These are phyloP conservation scores for Trichoderma endophyticum DNA, from an alignment of 2,329 filamentous ascomycete species.

Conservation along the genomic window DNA sequence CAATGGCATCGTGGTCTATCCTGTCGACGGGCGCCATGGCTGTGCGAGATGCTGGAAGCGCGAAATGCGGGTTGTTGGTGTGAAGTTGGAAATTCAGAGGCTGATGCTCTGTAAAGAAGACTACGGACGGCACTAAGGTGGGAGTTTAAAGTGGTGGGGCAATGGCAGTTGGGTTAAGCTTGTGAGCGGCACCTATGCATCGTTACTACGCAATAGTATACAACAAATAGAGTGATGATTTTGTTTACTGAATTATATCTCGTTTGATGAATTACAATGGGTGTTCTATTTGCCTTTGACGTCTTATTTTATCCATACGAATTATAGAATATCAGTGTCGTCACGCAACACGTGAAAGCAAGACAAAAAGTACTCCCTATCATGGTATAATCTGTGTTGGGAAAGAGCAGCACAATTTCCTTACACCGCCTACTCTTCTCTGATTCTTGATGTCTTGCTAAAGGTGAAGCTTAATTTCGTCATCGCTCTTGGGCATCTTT, in stretches of 20 bases:
- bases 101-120: neutral
- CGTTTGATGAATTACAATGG: neutral
- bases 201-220: neutral
- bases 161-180: neutral
- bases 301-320: neutral
- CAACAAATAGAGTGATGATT: neutral
- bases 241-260: neutral
- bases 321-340: neutral
- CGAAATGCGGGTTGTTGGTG: neutral
- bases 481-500: neutral
- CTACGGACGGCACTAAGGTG: neutral
- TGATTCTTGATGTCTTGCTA: neutral
- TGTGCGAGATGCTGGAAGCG: neutral
- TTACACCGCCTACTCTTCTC: neutral
- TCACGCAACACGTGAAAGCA: neutral
- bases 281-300: neutral
- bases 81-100: neutral
- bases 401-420: neutral
- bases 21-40: slow-evolving; percentile 43
- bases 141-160: neutral
- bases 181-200: neutral
- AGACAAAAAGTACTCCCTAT: neutral
- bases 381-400: neutral
- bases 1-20: slow-evolving; percentile 37
- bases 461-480: neutral